Conservation (phyloP, 1,284 basidiomycete species). For the Cerrena zonata region DNA sequence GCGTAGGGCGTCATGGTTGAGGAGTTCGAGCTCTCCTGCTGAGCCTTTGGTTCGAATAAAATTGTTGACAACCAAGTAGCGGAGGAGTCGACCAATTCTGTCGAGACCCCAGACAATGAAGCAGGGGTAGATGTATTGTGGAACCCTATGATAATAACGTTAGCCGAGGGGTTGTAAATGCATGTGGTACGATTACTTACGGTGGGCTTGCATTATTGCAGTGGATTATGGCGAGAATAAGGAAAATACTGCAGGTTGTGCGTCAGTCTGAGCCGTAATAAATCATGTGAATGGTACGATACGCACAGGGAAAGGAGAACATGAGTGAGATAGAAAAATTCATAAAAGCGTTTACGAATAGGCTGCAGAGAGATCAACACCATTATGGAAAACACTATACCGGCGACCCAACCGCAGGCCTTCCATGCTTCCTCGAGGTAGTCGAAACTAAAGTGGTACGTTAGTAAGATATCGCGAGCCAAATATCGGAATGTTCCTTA, state of each 20-base stretch:
- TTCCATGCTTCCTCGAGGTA: slow-evolving; percentile 17
- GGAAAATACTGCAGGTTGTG: slow-evolving; percentile 11
- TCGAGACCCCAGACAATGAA: slow-evolving; percentile 42
- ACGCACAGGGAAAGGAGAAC: slow-evolving; percentile 33
- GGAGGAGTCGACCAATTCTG: slow-evolving; percentile 29
- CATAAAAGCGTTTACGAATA: slow-evolving; percentile 34
- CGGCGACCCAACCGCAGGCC: neutral
- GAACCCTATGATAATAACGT: slow-evolving; percentile 9
- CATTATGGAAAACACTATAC: neutral
- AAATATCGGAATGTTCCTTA: too few relatives aligned
- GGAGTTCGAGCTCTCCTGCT: slow-evolving; percentile 27
- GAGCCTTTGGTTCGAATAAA: slow-evolving; percentile 22
- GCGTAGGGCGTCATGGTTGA: slow-evolving; percentile 35
- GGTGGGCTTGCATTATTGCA: slow-evolving; percentile 16
- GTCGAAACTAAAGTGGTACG: slow-evolving; percentile 18
- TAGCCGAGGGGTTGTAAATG: neutral
- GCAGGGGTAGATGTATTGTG: slow-evolving; percentile 29
- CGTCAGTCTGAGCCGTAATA: too few relatives aligned
- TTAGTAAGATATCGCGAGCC: too few relatives aligned
- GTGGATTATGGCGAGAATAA: slow-evolving; percentile 15
- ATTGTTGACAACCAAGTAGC: slow-evolving; percentile 35
- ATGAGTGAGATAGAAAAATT: slow-evolving; percentile 39
- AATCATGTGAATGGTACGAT: too few relatives aligned
- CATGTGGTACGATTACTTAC: slow-evolving; percentile 11
- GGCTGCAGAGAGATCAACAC: slow-evolving; percentile 23